phyloP scores from a whole-genome alignment of 352 stramenopile species.

The Phytopythium cucurbitacearum region DNA sequence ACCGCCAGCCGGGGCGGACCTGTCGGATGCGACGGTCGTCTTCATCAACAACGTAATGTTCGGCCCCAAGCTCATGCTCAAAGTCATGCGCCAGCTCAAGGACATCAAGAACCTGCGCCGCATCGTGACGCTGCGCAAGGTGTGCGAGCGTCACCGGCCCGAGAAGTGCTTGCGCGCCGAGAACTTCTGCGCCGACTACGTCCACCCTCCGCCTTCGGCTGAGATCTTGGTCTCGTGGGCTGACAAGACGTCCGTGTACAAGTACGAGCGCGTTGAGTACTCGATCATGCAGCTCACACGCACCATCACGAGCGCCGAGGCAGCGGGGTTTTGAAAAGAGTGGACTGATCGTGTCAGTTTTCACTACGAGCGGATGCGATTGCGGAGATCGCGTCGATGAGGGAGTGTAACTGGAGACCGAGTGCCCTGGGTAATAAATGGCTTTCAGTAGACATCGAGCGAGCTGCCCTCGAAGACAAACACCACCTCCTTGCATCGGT shows the following conservation, averaged over 20 bases:
- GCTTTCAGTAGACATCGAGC: too few relatives aligned
- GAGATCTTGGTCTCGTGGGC: conserved; percentile 82
- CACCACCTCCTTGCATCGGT: too few relatives aligned
- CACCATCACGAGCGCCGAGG: conserved; percentile 6
- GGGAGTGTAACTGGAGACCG: too few relatives aligned
- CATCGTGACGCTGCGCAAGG: conserved; percentile 72
- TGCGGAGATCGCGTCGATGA: too few relatives aligned
- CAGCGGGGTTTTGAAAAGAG: neutral
- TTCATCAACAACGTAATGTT: conserved; percentile 90
- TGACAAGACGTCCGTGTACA: conserved; percentile 67
- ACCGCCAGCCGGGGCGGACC: conserved; percentile 38
- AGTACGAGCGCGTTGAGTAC: conserved; percentile 62
- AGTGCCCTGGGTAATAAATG: too few relatives aligned
- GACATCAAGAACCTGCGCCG: conserved; percentile 55
- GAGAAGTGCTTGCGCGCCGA: conserved; percentile 49
- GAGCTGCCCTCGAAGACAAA: too few relatives aligned
- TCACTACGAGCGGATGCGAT: too few relatives aligned
- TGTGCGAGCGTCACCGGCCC: conserved; percentile 71
- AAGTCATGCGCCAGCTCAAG: conserved; percentile 59
- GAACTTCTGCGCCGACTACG: conserved; percentile 64
- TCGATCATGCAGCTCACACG: conserved; percentile 29
- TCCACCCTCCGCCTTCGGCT: conserved; percentile 56
- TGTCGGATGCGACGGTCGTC: conserved; percentile 75
- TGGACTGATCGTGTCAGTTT: too few relatives aligned
- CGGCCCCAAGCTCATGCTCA: conserved; percentile 67